phyloP scores from a whole-genome alignment of 257 asterid species.

The Jasminum sambac region DNA sequence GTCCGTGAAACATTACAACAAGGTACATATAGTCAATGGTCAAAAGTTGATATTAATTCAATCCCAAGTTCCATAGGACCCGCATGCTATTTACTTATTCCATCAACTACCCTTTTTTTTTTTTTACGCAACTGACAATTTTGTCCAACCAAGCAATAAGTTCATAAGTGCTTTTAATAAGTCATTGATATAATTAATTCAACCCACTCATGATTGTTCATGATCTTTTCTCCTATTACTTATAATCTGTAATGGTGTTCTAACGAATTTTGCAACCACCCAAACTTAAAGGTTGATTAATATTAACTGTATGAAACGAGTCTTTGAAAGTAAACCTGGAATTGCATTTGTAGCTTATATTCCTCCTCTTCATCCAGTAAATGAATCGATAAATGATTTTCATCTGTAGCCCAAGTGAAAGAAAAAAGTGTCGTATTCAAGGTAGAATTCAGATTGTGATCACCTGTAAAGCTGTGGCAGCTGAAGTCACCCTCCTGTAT shows the following conservation, averaged over 20 bases:
- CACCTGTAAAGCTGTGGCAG: background rate
- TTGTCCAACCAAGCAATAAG: no score
- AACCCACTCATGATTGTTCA: background rate
- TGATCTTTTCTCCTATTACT: background rate
- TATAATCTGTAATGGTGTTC: background rate
- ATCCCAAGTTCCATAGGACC: no score
- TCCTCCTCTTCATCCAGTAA: slow-evolving; percentile 1
- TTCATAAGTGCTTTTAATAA: no score
- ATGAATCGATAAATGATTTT: background rate
- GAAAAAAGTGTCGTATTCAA: background rate
- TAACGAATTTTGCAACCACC: background rate
- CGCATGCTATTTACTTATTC: no score
- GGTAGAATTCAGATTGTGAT: background rate
- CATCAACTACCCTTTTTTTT: no score
- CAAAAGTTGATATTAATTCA: no score
- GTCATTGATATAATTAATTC: background rate
- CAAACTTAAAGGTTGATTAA: background rate
- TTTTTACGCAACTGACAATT: no score
- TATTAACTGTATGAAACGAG: background rate
- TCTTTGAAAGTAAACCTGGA: background rate
- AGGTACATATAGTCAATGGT: no score
- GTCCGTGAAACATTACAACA: no score
- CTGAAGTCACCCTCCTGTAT: background rate
- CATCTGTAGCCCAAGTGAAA: background rate
- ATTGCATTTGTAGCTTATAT: background rate